These are phyloP conservation scores for Conticribra weissflogii DNA, from an alignment of 108 stramenopile genomes.

Conservation along the genomic window DNA sequence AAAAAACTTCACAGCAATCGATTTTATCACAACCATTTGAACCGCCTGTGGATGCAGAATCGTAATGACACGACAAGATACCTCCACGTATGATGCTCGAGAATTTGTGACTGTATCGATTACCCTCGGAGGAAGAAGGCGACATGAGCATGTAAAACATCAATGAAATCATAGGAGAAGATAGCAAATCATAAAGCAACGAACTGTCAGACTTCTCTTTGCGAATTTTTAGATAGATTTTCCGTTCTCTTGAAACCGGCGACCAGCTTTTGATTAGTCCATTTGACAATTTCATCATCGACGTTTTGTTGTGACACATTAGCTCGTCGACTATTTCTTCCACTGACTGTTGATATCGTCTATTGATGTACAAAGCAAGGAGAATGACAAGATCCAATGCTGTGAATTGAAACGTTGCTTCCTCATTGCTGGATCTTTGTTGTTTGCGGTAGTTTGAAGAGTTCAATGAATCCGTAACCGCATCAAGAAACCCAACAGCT, in stretches of 20 bases:
- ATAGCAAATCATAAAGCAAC: conserved; percentile 33
- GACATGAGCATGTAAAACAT: conserved; percentile 42
- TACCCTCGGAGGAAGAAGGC: conserved; percentile 13
- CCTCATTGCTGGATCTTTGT: background rate
- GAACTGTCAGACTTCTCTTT: conserved; percentile 8
- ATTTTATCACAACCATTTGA: too few relatives aligned
- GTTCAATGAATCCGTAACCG: conserved; percentile 22
- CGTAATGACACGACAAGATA: conserved; percentile 15
- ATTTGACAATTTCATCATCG: conserved; percentile 18
- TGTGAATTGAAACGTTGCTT: conserved; percentile 16
- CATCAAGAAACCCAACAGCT: conserved; percentile 26
- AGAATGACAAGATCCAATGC: conserved; percentile 38
- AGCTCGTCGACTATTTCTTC: conserved; percentile 31
- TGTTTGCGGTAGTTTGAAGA: background rate
- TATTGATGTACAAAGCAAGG: conserved; percentile 36
- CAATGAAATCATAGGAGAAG: conserved; percentile 42
- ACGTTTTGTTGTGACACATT: conserved; percentile 11
- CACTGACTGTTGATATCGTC: conserved; percentile 20
- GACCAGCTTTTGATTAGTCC: conserved; percentile 38
- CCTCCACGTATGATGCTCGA: conserved; percentile 25
- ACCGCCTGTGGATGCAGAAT: background rate
- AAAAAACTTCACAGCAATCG: conserved; percentile 29
- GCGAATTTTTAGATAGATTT: background rate
- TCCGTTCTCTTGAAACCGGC: conserved; percentile 4
- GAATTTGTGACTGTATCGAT: too few relatives aligned